Conservation (phyloP, 106 monocot species). For the Apostasia ramifera region DNA sequence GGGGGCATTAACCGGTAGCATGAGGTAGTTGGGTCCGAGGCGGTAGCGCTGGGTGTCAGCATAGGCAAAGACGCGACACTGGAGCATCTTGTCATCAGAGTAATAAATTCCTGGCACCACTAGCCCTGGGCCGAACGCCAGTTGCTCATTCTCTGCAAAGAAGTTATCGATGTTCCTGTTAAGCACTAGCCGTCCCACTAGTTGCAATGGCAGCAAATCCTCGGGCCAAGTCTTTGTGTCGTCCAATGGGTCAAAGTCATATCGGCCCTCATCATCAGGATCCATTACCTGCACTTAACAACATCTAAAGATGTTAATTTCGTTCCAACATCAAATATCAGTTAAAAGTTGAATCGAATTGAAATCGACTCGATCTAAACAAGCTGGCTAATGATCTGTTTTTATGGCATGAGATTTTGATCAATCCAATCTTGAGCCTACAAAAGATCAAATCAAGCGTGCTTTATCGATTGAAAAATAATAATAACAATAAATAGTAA, state of each 20-base stretch:
- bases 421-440: no score
- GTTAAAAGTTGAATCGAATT: no score
- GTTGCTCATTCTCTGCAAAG: slow-evolving; percentile 79
- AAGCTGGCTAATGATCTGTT: no score
- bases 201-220: slow-evolving; percentile 68
- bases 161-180: slow-evolving; percentile 89
- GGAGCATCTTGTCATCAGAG: slow-evolving; percentile 89
- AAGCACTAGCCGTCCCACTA: slow-evolving; percentile 70
- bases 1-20: slow-evolving; percentile 77
- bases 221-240: slow-evolving; percentile 97
- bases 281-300: slow-evolving; percentile 42
- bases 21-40: slow-evolving; percentile 80
- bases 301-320: slow-evolving; percentile 1
- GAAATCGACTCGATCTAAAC: no score
- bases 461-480: no score
- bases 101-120: slow-evolving; percentile 82
- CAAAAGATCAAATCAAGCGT: no score
- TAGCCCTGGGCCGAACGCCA: slow-evolving; percentile 74
- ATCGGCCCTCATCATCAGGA: slow-evolving; percentile 57
- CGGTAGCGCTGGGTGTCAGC: slow-evolving; percentile 82
- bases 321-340: no score
- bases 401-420: no score
- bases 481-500: no score
- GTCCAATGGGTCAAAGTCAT: slow-evolving; percentile 82
- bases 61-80: slow-evolving; percentile 66